Conservation (phyloP, 352 stramenopile species). For the Pythium chondricola region DNA sequence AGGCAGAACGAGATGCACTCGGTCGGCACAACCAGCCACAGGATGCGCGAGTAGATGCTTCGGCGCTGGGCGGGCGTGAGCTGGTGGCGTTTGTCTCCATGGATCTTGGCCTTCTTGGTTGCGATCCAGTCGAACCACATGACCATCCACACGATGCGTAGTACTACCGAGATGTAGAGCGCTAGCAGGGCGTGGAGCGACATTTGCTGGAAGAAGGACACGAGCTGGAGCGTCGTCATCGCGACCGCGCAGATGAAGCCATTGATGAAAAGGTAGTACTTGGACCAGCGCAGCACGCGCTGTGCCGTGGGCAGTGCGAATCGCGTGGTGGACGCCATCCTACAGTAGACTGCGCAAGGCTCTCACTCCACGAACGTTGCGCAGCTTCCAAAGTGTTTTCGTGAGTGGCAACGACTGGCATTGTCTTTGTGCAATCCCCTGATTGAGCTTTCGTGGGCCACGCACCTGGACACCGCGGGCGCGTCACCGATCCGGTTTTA, state of each 20-base stretch:
- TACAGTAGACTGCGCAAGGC: no score
- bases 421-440: neutral
- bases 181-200: conserved; percentile 8
- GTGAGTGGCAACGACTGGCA: neutral
- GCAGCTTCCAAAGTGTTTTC: no score
- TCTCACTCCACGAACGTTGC: no score
- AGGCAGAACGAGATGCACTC: conserved; percentile 65
- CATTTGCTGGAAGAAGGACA: conserved; percentile 6
- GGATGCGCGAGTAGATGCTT: conserved; percentile 52
- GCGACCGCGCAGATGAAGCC: conserved; percentile 67
- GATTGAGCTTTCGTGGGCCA: neutral
- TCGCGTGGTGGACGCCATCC: no score
- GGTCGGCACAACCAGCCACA: conserved; percentile 60
- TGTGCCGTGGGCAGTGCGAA: no score
- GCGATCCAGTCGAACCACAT: conserved; percentile 79
- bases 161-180: conserved; percentile 37
- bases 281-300: conserved; percentile 42
- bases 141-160: conserved; percentile 57
- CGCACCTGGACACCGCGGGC: conserved; percentile 1
- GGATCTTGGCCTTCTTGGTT: conserved; percentile 62
- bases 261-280: conserved; percentile 83
- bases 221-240: conserved; percentile 23
- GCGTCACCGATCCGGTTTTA: conserved; percentile 18
- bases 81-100: conserved; percentile 43
- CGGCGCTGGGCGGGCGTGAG: conserved; percentile 35